Evolutionary conservation across 202 grass and related monocot genomes (phyloP).

Genomic region (Cymbopogon flexuosus): DNA sequence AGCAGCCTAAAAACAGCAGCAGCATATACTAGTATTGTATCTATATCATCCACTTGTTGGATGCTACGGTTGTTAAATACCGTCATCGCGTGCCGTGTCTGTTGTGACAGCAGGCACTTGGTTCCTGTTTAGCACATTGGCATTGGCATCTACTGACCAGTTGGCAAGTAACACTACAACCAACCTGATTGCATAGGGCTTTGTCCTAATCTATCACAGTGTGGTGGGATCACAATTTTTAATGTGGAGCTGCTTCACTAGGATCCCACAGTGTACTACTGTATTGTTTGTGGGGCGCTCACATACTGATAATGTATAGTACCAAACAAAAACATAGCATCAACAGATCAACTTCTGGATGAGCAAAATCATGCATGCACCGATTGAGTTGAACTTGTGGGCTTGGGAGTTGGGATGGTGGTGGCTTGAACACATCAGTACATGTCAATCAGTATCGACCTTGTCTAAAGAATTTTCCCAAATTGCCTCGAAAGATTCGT

Average conservation of each 20-base stretch:
- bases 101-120: constrained; percentile 29
- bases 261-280: background rate
- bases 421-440: constrained; percentile 18
- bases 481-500: background rate
- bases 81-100: constrained; percentile 22
- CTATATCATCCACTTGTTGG: constrained; percentile 27
- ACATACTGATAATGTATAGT: background rate
- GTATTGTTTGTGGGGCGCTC: constrained; percentile 4
- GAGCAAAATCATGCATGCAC: constrained; percentile 3
- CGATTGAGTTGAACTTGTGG: background rate
- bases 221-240: constrained; percentile 33
- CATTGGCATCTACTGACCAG: constrained; percentile 42
- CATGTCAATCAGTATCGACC: background rate
- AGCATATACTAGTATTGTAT: constrained; percentile 3
- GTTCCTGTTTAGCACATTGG: constrained; percentile 18
- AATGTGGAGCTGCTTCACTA: constrained; percentile 25
- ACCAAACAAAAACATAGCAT: constrained; percentile 19
- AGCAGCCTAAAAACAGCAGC: background rate
- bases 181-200: constrained; percentile 22
- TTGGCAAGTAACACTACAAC: constrained; percentile 28
- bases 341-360: background rate
- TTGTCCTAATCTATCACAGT: constrained; percentile 21
- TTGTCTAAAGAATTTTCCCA: background rate
- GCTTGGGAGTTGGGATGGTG: background rate
- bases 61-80: constrained; percentile 36